phyloP scores from a whole-genome alignment of 1,139 yeast genomes.

The Scheffersomyces titani region DNA sequence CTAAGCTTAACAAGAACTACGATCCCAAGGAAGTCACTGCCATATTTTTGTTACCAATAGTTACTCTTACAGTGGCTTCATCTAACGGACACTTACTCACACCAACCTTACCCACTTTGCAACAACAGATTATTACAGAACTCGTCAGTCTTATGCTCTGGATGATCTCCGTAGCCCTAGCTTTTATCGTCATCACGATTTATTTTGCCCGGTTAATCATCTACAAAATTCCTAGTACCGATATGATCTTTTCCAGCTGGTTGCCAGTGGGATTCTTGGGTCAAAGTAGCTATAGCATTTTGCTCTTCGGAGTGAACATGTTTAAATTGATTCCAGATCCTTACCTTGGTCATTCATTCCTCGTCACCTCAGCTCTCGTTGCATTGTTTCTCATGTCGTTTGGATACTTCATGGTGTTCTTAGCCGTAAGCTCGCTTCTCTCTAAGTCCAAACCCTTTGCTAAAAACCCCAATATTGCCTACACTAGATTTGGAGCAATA shows the following conservation, averaged over 20 bases:
- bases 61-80: conserved; percentile 73
- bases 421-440: conserved; percentile 18
- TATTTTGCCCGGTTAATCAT: conserved; percentile 60
- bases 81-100: conserved; percentile 63
- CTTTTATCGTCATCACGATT: conserved; percentile 53
- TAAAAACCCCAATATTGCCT: conserved; percentile 13
- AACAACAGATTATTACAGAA: conserved; percentile 52
- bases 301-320: conserved; percentile 53
- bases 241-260: conserved; percentile 52
- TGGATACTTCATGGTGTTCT: conserved; percentile 24
- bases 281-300: conserved; percentile 74
- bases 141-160: conserved; percentile 59
- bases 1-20: conserved; percentile 26
- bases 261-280: conserved; percentile 70
- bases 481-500: conserved; percentile 26
- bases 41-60: conserved; percentile 65
- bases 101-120: conserved; percentile 37
- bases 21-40: conserved; percentile 36
- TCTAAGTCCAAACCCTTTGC: conserved; percentile 23
- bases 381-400: conserved; percentile 19
- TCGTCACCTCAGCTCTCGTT: conserved; percentile 17
- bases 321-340: conserved; percentile 9
- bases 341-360: neutral
- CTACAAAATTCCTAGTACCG: conserved; percentile 56
- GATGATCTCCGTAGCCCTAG: conserved; percentile 66